Base-by-base conservation (phyloP, 108 stramenopile species). In the Cyclotella distinguenda region DNA sequence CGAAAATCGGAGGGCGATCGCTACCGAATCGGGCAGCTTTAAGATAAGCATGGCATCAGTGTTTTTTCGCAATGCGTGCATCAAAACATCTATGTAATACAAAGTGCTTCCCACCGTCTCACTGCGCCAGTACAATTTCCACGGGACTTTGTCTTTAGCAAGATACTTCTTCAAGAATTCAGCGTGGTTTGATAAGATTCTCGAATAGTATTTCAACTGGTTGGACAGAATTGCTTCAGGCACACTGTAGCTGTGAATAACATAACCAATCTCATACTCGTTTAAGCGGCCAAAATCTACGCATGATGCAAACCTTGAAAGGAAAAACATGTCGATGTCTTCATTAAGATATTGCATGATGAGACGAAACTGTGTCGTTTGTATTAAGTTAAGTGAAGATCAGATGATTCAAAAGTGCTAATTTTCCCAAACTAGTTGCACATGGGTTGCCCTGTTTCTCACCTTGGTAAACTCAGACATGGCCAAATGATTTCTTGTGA, bases 381-480 rank as follows among this genome's bases (percentile, higher is more conserved):
- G 9, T n/a, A n/a, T 7, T 10, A 38, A 38, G 36, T 46, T 5
- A 6, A 46, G 45, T 46, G 15, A 46, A 46, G 19, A 46, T 5
- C n/a, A 19, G 6, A 10, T 11, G 36, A 38, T 7, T 38, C 36
- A 38, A 8, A 8, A 38, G 8, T 38, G 36, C 11, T 4, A 22
- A 50, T 22, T n/a, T n/a, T n/a, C n/a, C n/a, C n/a, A n/a, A n/a
- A n/a, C n/a, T n/a, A n/a, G n/a, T n/a, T n/a, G n/a, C n/a, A n/a
- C n/a, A n/a, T n/a, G n/a, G n/a, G n/a, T n/a, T n/a, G 28, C 49
- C 28, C 8, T 38, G 8, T 38, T 11, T 38, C 36, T 38, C 4
- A 50, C 49, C 49, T 50, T 50, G 19, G 49, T 50, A 27, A 50
- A 50, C 25, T 50, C 49, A 4, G 49, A 50, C 49, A 50, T 50